Evolutionary conservation across 441 rosid genomes (phyloP), one percentile per base, ranked within the genome.

Genomic region (Euphorbia corollata): DNA sequence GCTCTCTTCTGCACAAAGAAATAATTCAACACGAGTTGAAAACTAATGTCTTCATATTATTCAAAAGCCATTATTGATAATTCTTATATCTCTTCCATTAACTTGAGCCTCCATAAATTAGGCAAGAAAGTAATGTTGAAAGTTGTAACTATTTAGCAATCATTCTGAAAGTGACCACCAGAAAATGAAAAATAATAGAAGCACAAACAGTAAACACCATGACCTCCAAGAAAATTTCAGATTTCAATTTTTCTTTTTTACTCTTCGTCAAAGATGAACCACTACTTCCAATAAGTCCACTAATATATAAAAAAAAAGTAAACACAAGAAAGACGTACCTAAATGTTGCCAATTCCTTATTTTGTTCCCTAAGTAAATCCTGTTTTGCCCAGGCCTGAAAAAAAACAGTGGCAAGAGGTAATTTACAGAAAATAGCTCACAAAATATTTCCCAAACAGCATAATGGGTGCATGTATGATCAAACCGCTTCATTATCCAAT

Each of bases 301-400:
- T 53, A 34, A 51, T 10, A 18, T 6, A 67, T 18, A 19, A 67
- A 6, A 18, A 65, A 39, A 1, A 7, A 9, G 5, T 10, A 22
- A 5, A 59, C 30, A 8, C 55, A 18, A 48, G 2, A 55, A 47
- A 61, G 39, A 58, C 81, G 38, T 64, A 87, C 99, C 98, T 85
- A 75, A 84, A 85, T 57, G 90, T 81, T 68, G 87, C 89, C 60
- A 94, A 79, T 78, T 94, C 99, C 73, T 88, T 88, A 65, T 86
- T 88, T 77, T 91, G 98, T 77, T 94, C 98, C 73, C 87, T 85
- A n/a, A 94, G 80, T 59, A 91, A 86, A 72, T 88, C 97, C 73
- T 94, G 97, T 77, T 91, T 94, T 20, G 88, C 99, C 99, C 98
- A 94, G 10, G 89, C 92, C 99, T 94, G 70, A 27, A 67, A 30